A percentile compares a stretch with the other conserved stretches of the same genome.
These are phyloP conservation scores for Neoconidiobolus thromboides DNA, from an alignment of 371 early-diverging fungal genomes.

Conservation along the genomic window DNA sequence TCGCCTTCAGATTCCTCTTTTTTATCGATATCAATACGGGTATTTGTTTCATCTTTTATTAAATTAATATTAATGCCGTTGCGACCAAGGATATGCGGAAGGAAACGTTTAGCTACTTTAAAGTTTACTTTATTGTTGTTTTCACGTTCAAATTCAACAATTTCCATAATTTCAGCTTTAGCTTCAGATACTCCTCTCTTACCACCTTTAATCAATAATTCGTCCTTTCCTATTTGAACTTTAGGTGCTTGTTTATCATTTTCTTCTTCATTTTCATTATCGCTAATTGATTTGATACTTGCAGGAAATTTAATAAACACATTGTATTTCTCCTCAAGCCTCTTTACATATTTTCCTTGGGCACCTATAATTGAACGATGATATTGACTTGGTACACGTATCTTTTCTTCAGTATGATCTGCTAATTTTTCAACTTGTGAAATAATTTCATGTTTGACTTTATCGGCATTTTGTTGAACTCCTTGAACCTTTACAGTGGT, in stretches of 20 bases:
- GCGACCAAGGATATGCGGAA: conserved; percentile 56
- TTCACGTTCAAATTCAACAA: conserved; percentile 55
- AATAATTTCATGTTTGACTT: conserved; percentile 50
- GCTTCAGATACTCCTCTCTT: conserved; percentile 52
- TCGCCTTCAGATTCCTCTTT: conserved; percentile 11
- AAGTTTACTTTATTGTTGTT: conserved; percentile 30
- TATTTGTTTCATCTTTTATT: conserved; percentile 34
- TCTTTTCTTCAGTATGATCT: conserved; percentile 37
- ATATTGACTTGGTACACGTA: conserved; percentile 39
- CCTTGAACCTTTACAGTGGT: conserved; percentile 62
- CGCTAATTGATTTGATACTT: conserved; percentile 8
- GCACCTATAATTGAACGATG: conserved; percentile 59
- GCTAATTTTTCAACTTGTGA: conserved; percentile 47
- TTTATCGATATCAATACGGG: conserved; percentile 41
- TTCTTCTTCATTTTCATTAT: conserved; percentile 19
- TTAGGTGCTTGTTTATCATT: conserved; percentile 17
- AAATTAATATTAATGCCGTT: conserved; percentile 39
- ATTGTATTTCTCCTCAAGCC: conserved; percentile 60
- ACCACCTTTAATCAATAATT: conserved; percentile 51
- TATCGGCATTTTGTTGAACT: conserved; percentile 48
- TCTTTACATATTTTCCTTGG: conserved; percentile 54
- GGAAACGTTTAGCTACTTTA: conserved; percentile 25
- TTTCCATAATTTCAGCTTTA: conserved; percentile 51
- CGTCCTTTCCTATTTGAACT: conserved; percentile 18
- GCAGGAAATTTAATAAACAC: conserved; percentile 56